A percentile compares a stretch with the other conserved stretches of the same genome.
Evolutionary conservation across 2,329 filamentous ascomycete genomes (phyloP).

Genomic region (Diaporthe australafricana): DNA sequence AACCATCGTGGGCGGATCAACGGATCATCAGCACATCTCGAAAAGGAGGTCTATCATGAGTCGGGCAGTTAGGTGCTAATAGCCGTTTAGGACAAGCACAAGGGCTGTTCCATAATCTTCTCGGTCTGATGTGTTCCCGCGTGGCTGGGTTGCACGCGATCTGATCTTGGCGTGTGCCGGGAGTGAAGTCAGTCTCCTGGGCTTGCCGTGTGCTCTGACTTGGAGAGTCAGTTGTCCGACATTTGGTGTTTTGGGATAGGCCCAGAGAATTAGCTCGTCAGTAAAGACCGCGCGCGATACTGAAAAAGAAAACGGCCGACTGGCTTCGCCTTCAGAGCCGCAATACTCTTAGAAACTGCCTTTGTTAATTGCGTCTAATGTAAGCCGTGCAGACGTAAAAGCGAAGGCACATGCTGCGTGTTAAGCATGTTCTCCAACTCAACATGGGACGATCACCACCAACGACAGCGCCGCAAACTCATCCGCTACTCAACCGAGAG

Average conservation of each 20-base stretch:
- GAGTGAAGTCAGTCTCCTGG: constrained; percentile 6
- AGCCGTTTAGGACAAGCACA: neutral
- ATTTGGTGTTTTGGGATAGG: constrained; percentile 8
- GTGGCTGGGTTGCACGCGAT: constrained; percentile 18
- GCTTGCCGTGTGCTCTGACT: constrained; percentile 17
- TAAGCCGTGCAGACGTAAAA: neutral
- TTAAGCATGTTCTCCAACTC: neutral
- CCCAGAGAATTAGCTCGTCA: neutral
- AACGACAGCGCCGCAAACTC: neutral
- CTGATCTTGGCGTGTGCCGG: constrained; percentile 24
- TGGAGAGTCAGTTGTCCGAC: constrained; percentile 27
- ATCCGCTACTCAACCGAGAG: neutral
- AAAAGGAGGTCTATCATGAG: neutral
- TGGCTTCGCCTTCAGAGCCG: neutral
- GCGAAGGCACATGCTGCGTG: neutral
- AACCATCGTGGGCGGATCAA: neutral
- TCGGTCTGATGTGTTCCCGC: constrained; percentile 22
- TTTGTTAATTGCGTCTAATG: neutral
- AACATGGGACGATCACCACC: neutral
- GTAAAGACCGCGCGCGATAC: neutral
- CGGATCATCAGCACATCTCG: neutral
- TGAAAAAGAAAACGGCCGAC: neutral
- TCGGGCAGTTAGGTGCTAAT: neutral
- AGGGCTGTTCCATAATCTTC: neutral
- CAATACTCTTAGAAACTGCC: neutral